Conservation (phyloP, 352 stramenopile genomes). For the Chrysophaeum taylorii region DNA sequence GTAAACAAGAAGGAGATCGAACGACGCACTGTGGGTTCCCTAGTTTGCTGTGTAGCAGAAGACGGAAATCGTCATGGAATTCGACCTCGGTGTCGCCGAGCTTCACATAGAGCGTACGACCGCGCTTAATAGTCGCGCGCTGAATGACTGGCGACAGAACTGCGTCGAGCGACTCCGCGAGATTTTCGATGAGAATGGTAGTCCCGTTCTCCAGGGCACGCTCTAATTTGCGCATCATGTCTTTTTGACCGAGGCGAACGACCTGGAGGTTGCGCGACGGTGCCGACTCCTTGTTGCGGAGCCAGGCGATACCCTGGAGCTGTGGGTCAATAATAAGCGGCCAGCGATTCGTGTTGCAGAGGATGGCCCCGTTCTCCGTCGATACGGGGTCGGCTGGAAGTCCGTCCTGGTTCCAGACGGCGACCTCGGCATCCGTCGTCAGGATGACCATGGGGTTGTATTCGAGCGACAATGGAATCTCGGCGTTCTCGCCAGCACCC, state of each 20-base stretch:
- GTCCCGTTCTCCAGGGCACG: constrained; percentile 77
- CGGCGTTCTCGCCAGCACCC: constrained; percentile 58
- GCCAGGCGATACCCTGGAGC: constrained; percentile 81
- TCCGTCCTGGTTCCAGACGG: constrained; percentile 82
- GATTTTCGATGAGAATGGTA: constrained; percentile 83
- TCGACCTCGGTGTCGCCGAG: constrained; percentile 78
- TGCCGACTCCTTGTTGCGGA: constrained; percentile 70
- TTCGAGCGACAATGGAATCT: constrained; percentile 75
- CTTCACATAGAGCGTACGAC: constrained; percentile 81
- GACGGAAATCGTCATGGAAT: constrained; percentile 80
- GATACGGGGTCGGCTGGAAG: constrained; percentile 79
- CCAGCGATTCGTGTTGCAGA: constrained; percentile 70
- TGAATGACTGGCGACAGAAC: constrained; percentile 84
- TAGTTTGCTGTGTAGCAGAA: constrained; percentile 88
- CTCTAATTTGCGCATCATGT: constrained; percentile 83
- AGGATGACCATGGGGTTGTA: constrained; percentile 74
- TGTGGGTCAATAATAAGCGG: constrained; percentile 85
- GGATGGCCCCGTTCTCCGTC: constrained; percentile 80
- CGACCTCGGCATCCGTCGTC: constrained; percentile 76
- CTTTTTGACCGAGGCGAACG: constrained; percentile 81
- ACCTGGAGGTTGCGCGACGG: constrained; percentile 74
- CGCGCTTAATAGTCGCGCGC: constrained; percentile 77
- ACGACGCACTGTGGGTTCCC: constrained; percentile 84
- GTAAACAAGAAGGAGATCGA: too few relatives aligned
- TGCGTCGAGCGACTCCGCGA: constrained; percentile 82